These are phyloP conservation scores for Penicillium arizonense DNA, from an alignment of 495 filamentous ascomycete species.

Conservation along the genomic window DNA sequence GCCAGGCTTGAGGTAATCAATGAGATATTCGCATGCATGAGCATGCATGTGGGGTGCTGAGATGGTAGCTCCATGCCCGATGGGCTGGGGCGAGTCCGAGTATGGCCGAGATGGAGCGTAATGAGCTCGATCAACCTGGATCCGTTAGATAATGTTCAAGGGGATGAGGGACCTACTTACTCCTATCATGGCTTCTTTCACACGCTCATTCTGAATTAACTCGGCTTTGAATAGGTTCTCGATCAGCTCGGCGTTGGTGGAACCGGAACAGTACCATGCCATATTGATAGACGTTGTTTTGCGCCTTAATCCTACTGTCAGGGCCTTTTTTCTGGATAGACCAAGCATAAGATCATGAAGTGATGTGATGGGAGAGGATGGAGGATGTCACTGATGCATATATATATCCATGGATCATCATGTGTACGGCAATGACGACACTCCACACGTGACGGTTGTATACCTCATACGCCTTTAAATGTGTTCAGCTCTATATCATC, in stretches of 20 bases:
- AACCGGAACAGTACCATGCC: slow-evolving; percentile 88
- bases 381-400: too few species aligned
- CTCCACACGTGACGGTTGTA: not conserved
- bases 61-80: slow-evolving; percentile 87
- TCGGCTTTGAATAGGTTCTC: slow-evolving; percentile 71
- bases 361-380: too few species aligned
- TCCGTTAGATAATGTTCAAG: not conserved
- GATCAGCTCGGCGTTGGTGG: slow-evolving; percentile 73
- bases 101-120: slow-evolving; percentile 75
- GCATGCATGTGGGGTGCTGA: slow-evolving; percentile 98
- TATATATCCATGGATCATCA: too few species aligned
- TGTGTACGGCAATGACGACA: too few species aligned
- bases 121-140: slow-evolving; percentile 84
- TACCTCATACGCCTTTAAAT: too few species aligned
- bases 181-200: slow-evolving; percentile 75
- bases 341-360: not conserved
- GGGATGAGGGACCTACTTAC: slow-evolving; percentile 41
- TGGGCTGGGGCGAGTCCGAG: slow-evolving; percentile 85
- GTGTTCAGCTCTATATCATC: not conserved
- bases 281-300: slow-evolving; percentile 49
- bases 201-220: slow-evolving; percentile 67
- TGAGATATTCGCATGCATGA: slow-evolving; percentile 65
- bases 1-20: slow-evolving; percentile 55
- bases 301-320: not conserved
- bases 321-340: not conserved